Base-by-base conservation (phyloP, 2,329 filamentous ascomycete genomes). In the Aspergillus quadrilineatus region DNA sequence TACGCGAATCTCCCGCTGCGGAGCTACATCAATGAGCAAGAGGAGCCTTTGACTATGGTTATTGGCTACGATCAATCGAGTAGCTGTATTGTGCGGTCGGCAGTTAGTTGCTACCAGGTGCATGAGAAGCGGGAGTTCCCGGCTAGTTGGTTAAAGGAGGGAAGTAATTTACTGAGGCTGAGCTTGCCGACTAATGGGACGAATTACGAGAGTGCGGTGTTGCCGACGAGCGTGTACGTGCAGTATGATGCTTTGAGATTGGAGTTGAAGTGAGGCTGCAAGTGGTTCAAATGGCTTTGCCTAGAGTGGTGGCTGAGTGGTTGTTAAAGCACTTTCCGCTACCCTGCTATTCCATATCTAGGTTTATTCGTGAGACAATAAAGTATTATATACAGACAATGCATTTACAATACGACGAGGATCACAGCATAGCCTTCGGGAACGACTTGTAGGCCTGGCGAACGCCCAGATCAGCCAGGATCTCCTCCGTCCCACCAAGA, bases 371-470 rank as follows among this genome's bases (percentile, higher is more conserved):
- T 22, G 22, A 22, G 22, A 22, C 22, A 22, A 22, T 22, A 22
- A 22, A 22, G 22, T 22, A 22, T 22, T 22, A 22, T 22, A 22
- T 22, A 22, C 22, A 22, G 22, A 22, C 22, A 22, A 22, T 22
- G 22, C 22, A 4, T 22, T 22, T 4, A 22, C 22, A 22, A 22
- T 22, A 22, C 22, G 22, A 3, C 22, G 22, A 22, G 39, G 22
- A 43, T 22, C 39, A 94, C 72, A 95, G 71, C 82, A 89, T 91
- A 28, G 89, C 85, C 77, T 93, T 93, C 30, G 91, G 91, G 80
- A 96, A 92, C 63, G 85, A 82, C 73, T 87, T 89, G 80, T 94
- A 86, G 22, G 90, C 91, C 75, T 95, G 90, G 62, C 90, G 81
- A 1, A 95, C 90, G 7, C 90, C 90, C 53, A 95, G 72, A 75